Percentiles rank a stretch among this genome's conserved stretches.
Evolutionary conservation across 306 rosid species (phyloP).

Genomic region (Cyclanthera cordifolia): DNA sequence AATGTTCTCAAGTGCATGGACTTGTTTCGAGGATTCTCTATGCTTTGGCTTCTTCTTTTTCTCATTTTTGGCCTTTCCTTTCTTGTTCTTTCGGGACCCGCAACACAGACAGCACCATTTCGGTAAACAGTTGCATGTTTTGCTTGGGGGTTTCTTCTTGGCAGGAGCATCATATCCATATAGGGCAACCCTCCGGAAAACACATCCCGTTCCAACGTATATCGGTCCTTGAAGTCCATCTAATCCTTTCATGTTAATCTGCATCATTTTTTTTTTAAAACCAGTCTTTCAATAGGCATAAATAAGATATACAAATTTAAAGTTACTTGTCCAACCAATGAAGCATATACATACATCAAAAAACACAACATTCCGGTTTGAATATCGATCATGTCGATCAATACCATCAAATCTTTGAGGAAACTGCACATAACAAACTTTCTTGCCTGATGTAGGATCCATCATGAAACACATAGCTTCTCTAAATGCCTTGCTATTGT

Average conservation of each 20-base stretch:
- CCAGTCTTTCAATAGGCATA: constrained; percentile 15
- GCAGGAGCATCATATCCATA: constrained; percentile 84
- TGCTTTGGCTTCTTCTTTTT: constrained; percentile 73
- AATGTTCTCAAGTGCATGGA: constrained; percentile 90
- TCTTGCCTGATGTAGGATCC: constrained; percentile 91
- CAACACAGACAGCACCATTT: constrained; percentile 71
- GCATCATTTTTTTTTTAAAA: constrained; percentile 20
- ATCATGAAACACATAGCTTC: constrained; percentile 99
- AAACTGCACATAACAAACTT: constrained; percentile 88
- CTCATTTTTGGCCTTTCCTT: constrained; percentile 42
- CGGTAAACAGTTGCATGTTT: constrained; percentile 94
- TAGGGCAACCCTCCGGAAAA: constrained; percentile 79
- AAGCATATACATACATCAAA: constrained; percentile 59
- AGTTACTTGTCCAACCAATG: neutral
- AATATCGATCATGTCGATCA: constrained; percentile 88
- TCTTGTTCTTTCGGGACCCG: constrained; percentile 54
- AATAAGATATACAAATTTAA: neutral
- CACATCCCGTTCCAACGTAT: constrained; percentile 96
- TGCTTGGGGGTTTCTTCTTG: constrained; percentile 74
- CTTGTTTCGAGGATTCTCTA: constrained; percentile 87
- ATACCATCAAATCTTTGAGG: constrained; percentile 98
- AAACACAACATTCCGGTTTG: constrained; percentile 90
- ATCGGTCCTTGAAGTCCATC: constrained; percentile 96
- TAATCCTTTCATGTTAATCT: constrained; percentile 97
- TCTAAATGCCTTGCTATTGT: constrained; percentile 92